Base-by-base conservation (phyloP, 768 basidiomycete species). In the Podaxis rugospora region DNA sequence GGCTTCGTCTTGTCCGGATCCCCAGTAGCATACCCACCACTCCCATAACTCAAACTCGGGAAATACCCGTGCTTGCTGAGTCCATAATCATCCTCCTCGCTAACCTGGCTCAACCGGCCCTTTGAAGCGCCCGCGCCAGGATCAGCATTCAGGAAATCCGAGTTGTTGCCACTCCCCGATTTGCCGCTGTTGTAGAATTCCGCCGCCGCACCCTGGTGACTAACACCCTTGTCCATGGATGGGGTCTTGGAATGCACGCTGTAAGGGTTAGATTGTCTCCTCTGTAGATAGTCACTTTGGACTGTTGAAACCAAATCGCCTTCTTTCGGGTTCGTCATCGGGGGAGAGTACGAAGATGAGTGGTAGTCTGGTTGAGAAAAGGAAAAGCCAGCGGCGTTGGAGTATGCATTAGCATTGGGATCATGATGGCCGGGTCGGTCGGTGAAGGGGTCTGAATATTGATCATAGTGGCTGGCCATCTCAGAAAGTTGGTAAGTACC, bases 371-470 rank as follows among this genome's bases (percentile, higher is more conserved):
- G 16, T 40, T 54, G 53, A 39, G 37, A 40, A 23, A 40, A 40
- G 9, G 27, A 21, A 44, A n/a, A 35, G n/a, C 42, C 14, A n/a
- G 35, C 28, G 25, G 9, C 18, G 28, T 11, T 27, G 40, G 40
- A 25, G n/a, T 49, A 23, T 23, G 25, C 23, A 23, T 23, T 11
- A 21, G 32, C 46, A 32, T 9, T 32, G 32, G 7, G 32, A 32
- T 32, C 32, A 36, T 57, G 56, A 50, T 50, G 56, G 32, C 42
- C 42, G 13, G 59, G 52, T 2, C 32, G 44, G 44, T 61, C 53
- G n/a, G 52, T 49, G 35, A 54, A 61, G 18, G 59, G 59, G 35
- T 61, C 59, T 23, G 53, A 49, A 39, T 61, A 61, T 13, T 54
- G 53, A 36, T 53, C 28, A 21, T 47, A 61, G 10, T 47, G 39